Conservation (phyloP, 768 basidiomycete species). For the Termitomyces sp. region DNA sequence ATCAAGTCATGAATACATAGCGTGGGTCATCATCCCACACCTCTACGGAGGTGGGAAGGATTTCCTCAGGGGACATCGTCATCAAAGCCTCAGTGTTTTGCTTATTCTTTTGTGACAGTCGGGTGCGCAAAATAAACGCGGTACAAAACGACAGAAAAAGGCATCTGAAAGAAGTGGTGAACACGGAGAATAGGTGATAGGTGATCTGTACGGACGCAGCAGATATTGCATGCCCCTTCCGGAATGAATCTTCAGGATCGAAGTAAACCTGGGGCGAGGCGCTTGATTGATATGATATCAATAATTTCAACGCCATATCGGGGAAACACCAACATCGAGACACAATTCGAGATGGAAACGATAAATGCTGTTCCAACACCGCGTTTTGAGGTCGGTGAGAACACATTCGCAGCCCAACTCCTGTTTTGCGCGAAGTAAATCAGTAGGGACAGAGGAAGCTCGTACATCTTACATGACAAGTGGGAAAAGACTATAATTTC, state of each 20-base stretch:
- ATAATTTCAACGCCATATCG: neutral
- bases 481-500: conserved; percentile 53
- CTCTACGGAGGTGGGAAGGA: conserved; percentile 23
- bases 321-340: conserved; percentile 43
- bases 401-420: conserved; percentile 59
- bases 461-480: conserved; percentile 45
- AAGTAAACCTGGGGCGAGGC: conserved; percentile 58
- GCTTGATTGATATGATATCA: conserved; percentile 21
- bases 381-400: conserved; percentile 57
- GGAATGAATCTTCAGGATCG: conserved; percentile 44
- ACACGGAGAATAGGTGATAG: neutral
- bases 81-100: conserved; percentile 27
- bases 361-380: conserved; percentile 61
- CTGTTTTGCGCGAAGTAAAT: conserved; percentile 22
- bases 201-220: conserved; percentile 35
- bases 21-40: conserved; percentile 49
- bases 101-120: conserved; percentile 40
- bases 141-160: conserved; percentile 38
- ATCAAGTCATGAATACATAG: conserved; percentile 50
- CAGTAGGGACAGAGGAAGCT: neutral
- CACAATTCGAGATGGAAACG: conserved; percentile 54
- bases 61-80: conserved; percentile 7
- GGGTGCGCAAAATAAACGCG: conserved; percentile 41
- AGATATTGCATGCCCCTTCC: conserved; percentile 54
- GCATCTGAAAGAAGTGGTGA: conserved; percentile 26